A percentile compares a stretch with the other conserved stretches of the same genome.
Evolutionary conservation across 1,139 yeast genomes (phyloP).

Genomic region (Geotrichum phurueaensis): DNA sequence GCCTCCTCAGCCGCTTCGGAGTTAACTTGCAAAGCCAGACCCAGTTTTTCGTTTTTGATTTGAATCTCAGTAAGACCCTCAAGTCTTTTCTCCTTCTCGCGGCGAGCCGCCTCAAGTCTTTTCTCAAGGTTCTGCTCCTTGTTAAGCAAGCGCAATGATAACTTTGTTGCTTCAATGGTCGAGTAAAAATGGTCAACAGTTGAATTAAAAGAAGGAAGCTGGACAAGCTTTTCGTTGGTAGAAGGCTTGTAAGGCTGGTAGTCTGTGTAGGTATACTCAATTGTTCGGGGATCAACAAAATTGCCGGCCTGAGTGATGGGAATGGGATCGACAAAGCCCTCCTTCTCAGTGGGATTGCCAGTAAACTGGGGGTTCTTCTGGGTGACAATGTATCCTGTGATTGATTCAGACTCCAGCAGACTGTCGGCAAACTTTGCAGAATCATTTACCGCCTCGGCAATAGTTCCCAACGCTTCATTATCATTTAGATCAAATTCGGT

Average conservation of each 20-base stretch:
- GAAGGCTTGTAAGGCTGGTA: conserved; percentile 79
- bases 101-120: conserved; percentile 65
- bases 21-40: conserved; percentile 64
- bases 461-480: conserved; percentile 21
- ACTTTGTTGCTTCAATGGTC: conserved; percentile 74
- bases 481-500: conserved; percentile 22
- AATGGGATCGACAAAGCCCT: conserved; percentile 21
- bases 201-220: conserved; percentile 57
- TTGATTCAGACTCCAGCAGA: conserved; percentile 31
- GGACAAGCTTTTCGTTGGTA: conserved; percentile 26
- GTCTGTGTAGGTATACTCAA: conserved; percentile 61
- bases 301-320: conserved; percentile 23
- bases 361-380: conserved; percentile 52
- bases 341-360: conserved; percentile 31
- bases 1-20: conserved; percentile 72
- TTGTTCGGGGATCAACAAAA: conserved; percentile 31
- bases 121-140: conserved; percentile 71
- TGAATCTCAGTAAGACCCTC: conserved; percentile 63
- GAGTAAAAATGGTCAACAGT: conserved; percentile 83
- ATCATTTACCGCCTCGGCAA: conserved; percentile 45
- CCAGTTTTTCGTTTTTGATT: conserved; percentile 57
- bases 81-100: conserved; percentile 68
- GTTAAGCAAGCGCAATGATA: conserved; percentile 64
- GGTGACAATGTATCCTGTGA: conserved; percentile 61
- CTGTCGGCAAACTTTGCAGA: conserved; percentile 42